Conservation (phyloP, 1,139 yeast species). For the Meyerozyma smithsonii region DNA sequence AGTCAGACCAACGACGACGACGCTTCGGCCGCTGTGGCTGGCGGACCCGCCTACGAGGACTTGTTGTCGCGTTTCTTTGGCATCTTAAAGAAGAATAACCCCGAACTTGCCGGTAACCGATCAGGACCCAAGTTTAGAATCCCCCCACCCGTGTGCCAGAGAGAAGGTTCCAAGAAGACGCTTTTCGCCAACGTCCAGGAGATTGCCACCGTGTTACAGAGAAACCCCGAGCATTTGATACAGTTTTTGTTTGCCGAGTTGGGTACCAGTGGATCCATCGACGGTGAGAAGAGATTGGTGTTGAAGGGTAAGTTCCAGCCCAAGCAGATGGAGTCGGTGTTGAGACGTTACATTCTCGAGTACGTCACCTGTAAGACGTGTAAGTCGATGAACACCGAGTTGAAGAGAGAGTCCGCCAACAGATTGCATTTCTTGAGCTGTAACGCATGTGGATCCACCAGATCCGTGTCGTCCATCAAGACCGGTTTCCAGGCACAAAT, state of each 20-base stretch:
- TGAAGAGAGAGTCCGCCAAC: constrained; percentile 91
- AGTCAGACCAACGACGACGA: constrained; percentile 14
- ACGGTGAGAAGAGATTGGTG: constrained; percentile 93
- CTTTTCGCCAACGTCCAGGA: constrained; percentile 94
- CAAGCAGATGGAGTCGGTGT: constrained; percentile 92
- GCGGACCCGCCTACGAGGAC: constrained; percentile 72
- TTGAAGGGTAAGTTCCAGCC: constrained; percentile 98
- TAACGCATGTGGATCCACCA: constrained; percentile 95
- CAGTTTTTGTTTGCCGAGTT: constrained; percentile 96
- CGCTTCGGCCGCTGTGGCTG: constrained; percentile 29
- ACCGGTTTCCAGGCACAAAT: constrained; percentile 99
- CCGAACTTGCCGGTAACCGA: constrained; percentile 96
- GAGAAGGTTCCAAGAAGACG: constrained; percentile 97
- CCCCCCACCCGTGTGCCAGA: constrained; percentile 95
- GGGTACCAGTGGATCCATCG: constrained; percentile 99
- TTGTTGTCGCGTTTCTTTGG: constrained; percentile 80
- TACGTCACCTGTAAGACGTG: constrained; percentile 98
- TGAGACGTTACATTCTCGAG: constrained; percentile 94
- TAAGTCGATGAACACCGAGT: constrained; percentile 93
- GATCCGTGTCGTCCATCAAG: constrained; percentile 96
- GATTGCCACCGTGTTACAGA: constrained; percentile 87
- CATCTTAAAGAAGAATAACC: constrained; percentile 87
- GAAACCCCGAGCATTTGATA: constrained; percentile 95
- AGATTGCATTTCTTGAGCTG: constrained; percentile 97
- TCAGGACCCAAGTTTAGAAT: constrained; percentile 90